Conservation (phyloP, 2,329 filamentous ascomycete genomes). For the Ophiostoma ips region DNA sequence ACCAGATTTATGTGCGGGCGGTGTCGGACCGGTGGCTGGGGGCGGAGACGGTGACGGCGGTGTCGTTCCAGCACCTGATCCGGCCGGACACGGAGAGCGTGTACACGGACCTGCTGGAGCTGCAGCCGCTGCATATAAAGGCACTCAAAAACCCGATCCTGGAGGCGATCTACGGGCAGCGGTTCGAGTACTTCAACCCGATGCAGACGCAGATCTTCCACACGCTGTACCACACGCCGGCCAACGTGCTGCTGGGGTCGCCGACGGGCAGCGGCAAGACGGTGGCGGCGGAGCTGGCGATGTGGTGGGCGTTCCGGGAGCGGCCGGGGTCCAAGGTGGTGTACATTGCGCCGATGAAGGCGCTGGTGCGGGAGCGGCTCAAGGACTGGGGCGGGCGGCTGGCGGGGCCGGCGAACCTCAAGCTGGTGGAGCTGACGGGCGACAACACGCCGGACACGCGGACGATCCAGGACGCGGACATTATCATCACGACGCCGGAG, state of each 20-base stretch:
- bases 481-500: conserved; percentile 98
- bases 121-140: conserved; percentile 77
- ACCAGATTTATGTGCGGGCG: conserved; percentile 88
- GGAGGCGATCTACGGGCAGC: conserved; percentile 75
- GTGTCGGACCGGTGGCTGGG: conserved; percentile 95
- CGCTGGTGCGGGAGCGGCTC: conserved; percentile 87
- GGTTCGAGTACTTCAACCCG: conserved; percentile 95
- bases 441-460: conserved; percentile 96
- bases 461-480: conserved; percentile 88
- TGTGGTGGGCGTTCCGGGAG: conserved; percentile 99
- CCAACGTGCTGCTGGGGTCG: conserved; percentile 87
- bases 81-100: conserved; percentile 94
- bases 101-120: conserved; percentile 83
- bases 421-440: conserved; percentile 80
- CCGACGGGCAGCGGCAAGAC: conserved; percentile 97
- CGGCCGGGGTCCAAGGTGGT: conserved; percentile 93
- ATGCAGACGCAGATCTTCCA: conserved; percentile 99
- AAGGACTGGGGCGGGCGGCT: conserved; percentile 85
- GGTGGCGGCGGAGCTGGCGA: conserved; percentile 85
- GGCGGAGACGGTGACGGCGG: conserved; percentile 84
- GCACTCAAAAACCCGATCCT: conserved; percentile 77
- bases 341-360: conserved; percentile 99
- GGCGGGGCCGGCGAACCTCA: conserved; percentile 69
- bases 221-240: conserved; percentile 79
- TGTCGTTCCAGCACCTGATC: conserved; percentile 96